Percentiles rank a stretch among this genome's conserved stretches.
These are phyloP conservation scores for Citrus trifoliata DNA, from an alignment of 345 rosid species.

Conservation along the genomic window DNA sequence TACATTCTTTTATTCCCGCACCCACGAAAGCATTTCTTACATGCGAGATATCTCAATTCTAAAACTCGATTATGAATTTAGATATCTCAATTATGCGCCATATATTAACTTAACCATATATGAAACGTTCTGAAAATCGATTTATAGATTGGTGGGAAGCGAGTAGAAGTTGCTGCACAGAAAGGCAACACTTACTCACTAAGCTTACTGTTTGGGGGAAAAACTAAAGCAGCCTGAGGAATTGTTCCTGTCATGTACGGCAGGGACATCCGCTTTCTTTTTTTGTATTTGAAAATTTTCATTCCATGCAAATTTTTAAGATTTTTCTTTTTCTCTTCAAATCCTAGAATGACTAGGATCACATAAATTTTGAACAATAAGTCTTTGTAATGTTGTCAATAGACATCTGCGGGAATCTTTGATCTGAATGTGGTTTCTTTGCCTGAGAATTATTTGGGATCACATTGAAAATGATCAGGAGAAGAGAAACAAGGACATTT, in stretches of 20 bases:
- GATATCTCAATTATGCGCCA: background rate
- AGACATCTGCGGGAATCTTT: no score
- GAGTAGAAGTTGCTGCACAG: conserved; percentile 75
- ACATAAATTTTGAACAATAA: no score
- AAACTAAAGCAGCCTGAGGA: conserved; percentile 57
- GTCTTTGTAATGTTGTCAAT: no score
- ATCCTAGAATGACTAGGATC: no score
- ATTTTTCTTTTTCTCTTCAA: no score
- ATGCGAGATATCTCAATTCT: background rate
- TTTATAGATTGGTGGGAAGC: conserved; percentile 64
- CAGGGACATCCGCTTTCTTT: background rate
- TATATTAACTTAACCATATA: background rate
- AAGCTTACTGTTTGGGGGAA: conserved; percentile 67
- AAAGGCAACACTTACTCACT: conserved; percentile 75
- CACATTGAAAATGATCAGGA: no score
- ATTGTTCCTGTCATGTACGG: background rate
- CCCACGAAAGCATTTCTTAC: background rate
- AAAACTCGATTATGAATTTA: no score
- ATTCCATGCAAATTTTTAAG: background rate
- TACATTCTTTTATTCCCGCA: background rate
- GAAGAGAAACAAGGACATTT: no score
- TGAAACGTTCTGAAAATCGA: background rate
- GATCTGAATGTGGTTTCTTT: no score
- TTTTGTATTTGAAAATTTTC: no score
- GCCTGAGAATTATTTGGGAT: no score